Conservation (phyloP, 164 flowering plant genomes). For the Tetracentron sinense region DNA sequence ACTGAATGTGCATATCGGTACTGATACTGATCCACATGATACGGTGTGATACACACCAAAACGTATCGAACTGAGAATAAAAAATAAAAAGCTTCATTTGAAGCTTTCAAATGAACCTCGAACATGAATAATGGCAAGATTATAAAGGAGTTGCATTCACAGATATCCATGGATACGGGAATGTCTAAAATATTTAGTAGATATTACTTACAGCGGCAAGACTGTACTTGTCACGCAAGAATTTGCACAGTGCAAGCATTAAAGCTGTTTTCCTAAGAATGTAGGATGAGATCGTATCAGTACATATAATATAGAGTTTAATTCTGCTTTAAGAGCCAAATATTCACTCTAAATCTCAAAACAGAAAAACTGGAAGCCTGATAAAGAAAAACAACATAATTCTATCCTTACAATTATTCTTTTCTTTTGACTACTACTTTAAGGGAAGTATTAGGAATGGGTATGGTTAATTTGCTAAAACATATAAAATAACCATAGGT, state of each 20-base stretch:
- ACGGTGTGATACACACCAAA: too few species aligned
- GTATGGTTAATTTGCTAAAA: background rate
- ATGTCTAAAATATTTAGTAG: background rate
- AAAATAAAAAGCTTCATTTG: too few species aligned
- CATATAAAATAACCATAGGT: background rate
- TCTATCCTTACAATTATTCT: background rate
- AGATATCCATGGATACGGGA: background rate
- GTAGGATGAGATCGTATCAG: background rate
- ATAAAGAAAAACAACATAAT: background rate
- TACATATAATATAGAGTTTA: background rate
- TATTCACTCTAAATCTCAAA: background rate
- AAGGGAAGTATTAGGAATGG: too few species aligned
- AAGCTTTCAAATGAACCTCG: background rate
- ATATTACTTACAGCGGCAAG: constrained; percentile 84
- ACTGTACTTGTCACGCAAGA: constrained; percentile 84
- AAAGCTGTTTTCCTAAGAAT: constrained; percentile 86
- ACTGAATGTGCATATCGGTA: too few species aligned
- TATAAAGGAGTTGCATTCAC: background rate
- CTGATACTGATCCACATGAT: too few species aligned
- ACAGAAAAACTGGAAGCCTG: background rate
- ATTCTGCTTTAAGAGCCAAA: background rate
- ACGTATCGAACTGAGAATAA: too few species aligned
- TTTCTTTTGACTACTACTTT: background rate
- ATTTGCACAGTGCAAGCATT: constrained; percentile 78
- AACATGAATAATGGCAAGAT: background rate